Evolutionary conservation across 2,329 filamentous ascomycete species (phyloP).

Genomic region (Zasmidium citrigriseum): DNA sequence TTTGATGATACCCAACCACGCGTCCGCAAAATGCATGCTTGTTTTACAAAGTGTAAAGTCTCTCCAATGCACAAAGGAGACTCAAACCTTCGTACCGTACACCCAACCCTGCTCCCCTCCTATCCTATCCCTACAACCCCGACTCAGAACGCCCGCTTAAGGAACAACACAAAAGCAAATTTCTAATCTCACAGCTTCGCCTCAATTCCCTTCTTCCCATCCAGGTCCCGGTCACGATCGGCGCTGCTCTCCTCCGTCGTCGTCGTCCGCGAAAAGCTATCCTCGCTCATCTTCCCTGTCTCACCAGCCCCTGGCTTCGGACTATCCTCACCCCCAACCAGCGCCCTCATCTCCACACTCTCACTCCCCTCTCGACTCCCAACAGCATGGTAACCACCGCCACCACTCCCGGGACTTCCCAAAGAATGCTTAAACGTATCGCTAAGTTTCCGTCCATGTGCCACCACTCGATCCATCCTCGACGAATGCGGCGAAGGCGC

Average conservation of each 20-base stretch:
- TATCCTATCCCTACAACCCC: background rate
- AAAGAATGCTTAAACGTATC: conserved; percentile 1
- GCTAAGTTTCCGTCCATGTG: conserved; percentile 1
- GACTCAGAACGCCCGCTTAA: conserved; percentile 1
- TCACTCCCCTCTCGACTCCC: background rate
- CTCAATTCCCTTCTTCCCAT: background rate
- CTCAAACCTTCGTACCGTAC: background rate
- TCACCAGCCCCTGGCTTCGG: background rate
- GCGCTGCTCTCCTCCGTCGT: conserved; percentile 1
- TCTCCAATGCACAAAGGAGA: background rate
- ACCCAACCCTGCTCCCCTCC: background rate
- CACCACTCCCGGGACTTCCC: background rate
- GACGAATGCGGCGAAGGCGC: conserved; percentile 20
- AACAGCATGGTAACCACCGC: background rate
- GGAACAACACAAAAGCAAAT: background rate
- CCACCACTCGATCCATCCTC: background rate
- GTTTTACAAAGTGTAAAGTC: background rate
- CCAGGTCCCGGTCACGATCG: too few relatives aligned
- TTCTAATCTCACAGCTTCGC: conserved; percentile 1
- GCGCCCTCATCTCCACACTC: conserved; percentile 7
- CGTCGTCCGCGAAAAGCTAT: background rate
- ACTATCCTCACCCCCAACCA: background rate
- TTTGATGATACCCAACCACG: conserved; percentile 1
- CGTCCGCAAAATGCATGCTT: background rate
- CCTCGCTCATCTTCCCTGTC: background rate